Conservation (phyloP, 176 grass and related monocot genomes). For the Urochloa ruziziensis region DNA sequence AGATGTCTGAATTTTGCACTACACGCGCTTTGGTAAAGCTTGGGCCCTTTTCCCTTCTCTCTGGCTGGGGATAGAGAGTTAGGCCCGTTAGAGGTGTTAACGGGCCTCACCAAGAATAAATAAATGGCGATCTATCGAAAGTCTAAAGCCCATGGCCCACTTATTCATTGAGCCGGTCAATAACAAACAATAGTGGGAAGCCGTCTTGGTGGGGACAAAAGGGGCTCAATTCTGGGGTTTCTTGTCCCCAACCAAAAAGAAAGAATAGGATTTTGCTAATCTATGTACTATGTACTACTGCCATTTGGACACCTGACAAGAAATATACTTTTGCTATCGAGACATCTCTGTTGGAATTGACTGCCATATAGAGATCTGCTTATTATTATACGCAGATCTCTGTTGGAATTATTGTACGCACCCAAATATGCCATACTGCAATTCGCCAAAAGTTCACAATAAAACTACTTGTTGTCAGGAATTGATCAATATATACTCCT, state of each 20-base stretch:
- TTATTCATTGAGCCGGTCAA: background rate
- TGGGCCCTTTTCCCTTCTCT: slow-evolving; percentile 18
- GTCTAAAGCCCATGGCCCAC: background rate
- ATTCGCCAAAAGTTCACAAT: background rate
- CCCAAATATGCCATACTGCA: background rate
- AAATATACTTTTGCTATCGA: background rate
- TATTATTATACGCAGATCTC: no score
- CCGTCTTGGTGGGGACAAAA: background rate
- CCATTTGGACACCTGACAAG: background rate
- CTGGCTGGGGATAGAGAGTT: background rate
- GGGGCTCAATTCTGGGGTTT: background rate
- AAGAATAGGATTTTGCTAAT: background rate
- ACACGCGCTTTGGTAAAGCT: background rate
- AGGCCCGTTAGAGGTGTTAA: background rate
- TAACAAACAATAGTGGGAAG: background rate
- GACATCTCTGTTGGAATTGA: background rate
- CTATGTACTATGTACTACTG: background rate
- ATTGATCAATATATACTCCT: no score
- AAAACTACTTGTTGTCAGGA: background rate
- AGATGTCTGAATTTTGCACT: background rate
- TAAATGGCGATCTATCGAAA: background rate
- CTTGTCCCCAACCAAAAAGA: background rate
- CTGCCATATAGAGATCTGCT: no score
- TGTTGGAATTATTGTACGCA: background rate
- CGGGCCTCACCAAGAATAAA: background rate